A percentile compares a stretch with the other conserved stretches of the same genome.
phyloP scores from a whole-genome alignment of 805 yeast species.

The Hyphopichia homilentoma region DNA sequence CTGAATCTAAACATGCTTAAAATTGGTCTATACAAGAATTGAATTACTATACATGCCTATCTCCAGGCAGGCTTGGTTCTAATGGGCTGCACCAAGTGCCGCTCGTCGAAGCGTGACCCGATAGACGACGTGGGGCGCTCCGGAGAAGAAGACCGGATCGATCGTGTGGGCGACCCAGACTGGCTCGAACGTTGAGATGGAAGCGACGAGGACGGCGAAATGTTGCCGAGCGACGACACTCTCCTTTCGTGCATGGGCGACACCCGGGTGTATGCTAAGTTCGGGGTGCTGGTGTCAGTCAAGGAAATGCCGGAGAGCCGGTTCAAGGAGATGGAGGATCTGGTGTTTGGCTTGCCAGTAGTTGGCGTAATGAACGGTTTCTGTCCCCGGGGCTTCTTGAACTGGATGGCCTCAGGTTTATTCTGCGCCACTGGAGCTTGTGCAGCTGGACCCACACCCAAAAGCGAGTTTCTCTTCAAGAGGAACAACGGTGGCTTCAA shows the following conservation, averaged over 20 bases:
- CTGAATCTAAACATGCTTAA: conserved; percentile 1
- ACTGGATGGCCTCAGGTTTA: neutral
- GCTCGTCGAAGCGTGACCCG: conserved; percentile 32
- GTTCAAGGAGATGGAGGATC: conserved; percentile 3
- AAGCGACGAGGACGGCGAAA: neutral
- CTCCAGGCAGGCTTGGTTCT: conserved; percentile 16
- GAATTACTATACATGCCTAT: no score
- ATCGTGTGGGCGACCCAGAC: neutral
- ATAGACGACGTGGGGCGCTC: conserved; percentile 32
- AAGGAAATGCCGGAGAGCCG: conserved; percentile 8
- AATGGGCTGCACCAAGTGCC: conserved; percentile 23
- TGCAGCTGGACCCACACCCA: neutral
- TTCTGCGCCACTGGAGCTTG: no score
- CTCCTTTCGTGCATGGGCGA: no score
- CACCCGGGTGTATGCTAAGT: conserved; percentile 9
- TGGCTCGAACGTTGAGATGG: neutral
- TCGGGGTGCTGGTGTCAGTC: conserved; percentile 12
- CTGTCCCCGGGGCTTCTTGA: neutral
- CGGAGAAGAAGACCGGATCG: conserved; percentile 22
- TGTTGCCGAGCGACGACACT: neutral
- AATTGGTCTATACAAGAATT: no score
- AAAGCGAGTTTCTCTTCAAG: conserved; percentile 2
- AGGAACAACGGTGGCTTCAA: conserved; percentile 8
- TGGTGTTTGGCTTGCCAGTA: neutral
- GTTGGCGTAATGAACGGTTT: neutral